Percentiles rank a stretch among this genome's conserved stretches.
Evolutionary conservation across 345 rosid species (phyloP).

Genomic region (Populus nigra): DNA sequence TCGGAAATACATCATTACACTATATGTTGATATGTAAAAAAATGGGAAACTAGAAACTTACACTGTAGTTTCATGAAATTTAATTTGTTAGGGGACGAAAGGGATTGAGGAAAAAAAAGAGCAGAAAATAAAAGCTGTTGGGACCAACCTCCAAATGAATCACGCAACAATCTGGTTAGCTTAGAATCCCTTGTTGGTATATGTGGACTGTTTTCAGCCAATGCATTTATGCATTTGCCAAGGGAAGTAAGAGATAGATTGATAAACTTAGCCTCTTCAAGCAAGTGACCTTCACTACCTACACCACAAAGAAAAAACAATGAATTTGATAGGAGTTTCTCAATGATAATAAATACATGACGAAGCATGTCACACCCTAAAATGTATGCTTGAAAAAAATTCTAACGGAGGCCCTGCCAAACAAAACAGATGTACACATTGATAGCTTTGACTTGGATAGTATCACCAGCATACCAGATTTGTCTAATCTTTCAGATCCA

Average conservation of each 20-base stretch:
- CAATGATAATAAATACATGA: background rate
- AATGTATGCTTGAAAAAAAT: background rate
- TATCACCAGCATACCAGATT: conserved; percentile 60
- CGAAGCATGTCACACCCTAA: background rate
- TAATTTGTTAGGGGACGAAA: background rate
- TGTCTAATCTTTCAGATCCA: conserved; percentile 91
- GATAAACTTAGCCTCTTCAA: conserved; percentile 93
- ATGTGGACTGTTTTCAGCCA: conserved; percentile 90
- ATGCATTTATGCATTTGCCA: conserved; percentile 93
- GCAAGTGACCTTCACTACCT: conserved; percentile 86
- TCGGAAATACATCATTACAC: background rate
- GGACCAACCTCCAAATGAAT: conserved; percentile 83
- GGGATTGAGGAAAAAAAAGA: background rate
- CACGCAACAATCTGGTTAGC: conserved; percentile 91
- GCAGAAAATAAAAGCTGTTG: background rate
- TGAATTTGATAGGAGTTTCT: background rate
- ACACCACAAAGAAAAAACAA: conserved; percentile 24
- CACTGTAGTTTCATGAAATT: background rate
- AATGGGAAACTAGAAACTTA: background rate
- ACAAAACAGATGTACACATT: background rate
- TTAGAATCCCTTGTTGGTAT: conserved; percentile 95
- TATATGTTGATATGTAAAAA: background rate
- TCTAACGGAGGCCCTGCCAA: background rate
- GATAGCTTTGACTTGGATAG: background rate
- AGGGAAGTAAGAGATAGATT: conserved; percentile 90